phyloP scores from a whole-genome alignment of 495 filamentous ascomycete genomes.

The Geopyxis carbonaria region DNA sequence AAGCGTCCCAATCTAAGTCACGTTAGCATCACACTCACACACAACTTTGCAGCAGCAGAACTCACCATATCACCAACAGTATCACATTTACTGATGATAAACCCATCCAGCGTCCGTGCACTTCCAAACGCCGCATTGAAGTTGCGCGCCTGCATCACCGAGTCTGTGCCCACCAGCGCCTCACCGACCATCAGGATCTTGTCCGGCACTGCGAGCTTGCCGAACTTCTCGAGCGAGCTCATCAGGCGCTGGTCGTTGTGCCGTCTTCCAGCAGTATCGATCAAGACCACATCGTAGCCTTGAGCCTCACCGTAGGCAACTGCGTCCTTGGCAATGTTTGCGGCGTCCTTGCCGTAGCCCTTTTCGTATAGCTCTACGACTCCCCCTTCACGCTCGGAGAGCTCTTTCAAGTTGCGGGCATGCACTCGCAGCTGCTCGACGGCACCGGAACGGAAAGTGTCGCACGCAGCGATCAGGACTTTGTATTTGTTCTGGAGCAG shows the following conservation, averaged over 20 bases:
- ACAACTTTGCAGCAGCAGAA: not conserved
- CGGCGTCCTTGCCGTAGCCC: constrained; percentile 94
- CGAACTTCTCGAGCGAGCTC: constrained; percentile 91
- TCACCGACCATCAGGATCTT: constrained; percentile 99
- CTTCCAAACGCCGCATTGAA: constrained; percentile 86
- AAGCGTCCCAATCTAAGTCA: constrained; percentile 47
- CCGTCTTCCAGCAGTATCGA: constrained; percentile 85
- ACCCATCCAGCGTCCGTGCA: constrained; percentile 68
- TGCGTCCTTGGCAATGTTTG: constrained; percentile 85
- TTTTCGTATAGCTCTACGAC: constrained; percentile 83
- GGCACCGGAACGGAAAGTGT: constrained; percentile 93
- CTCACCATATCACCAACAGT: constrained; percentile 93
- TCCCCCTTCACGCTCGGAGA: constrained; percentile 64
- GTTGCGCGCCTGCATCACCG: constrained; percentile 83
- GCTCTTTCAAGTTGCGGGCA: constrained; percentile 72
- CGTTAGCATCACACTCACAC: not conserved
- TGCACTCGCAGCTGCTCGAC: constrained; percentile 95
- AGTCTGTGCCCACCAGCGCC: constrained; percentile 86
- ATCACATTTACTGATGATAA: constrained; percentile 97
- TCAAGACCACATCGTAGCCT: constrained; percentile 81
- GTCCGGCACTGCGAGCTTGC: constrained; percentile 82
- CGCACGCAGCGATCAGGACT: constrained; percentile 87
- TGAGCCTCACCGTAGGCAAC: constrained; percentile 58
- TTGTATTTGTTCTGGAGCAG: constrained; percentile 89
- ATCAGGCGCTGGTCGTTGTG: constrained; percentile 93